Evolutionary conservation across 495 filamentous ascomycete species (phyloP).

Genomic region (Xylaria nigripes): DNA sequence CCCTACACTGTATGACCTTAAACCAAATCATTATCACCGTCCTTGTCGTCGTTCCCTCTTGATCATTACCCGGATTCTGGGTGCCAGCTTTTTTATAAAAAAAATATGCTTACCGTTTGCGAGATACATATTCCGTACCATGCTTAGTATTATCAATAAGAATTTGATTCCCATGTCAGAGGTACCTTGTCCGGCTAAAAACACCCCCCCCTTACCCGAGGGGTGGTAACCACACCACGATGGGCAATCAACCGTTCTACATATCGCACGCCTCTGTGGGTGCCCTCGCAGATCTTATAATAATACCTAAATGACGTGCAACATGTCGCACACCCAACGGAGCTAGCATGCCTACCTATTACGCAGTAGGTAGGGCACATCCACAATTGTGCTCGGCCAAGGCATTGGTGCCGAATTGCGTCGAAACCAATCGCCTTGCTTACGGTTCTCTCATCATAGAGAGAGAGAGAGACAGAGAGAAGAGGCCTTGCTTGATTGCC

Average conservation of each 20-base stretch:
- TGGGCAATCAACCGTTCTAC: neutral
- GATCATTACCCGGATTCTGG: neutral
- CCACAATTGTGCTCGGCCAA: neutral
- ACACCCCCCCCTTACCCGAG: neutral
- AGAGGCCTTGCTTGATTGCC: neutral
- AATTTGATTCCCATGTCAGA: neutral
- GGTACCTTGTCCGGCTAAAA: neutral
- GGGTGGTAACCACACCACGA: neutral
- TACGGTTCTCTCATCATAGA: neutral
- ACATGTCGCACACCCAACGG: constrained; percentile 8
- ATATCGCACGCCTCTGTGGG: neutral
- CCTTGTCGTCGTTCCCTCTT: neutral
- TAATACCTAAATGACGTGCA: constrained; percentile 1
- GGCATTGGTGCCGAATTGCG: constrained; percentile 6
- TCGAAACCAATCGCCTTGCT: constrained; percentile 5
- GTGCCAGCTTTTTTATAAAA: neutral
- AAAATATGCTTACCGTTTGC: neutral
- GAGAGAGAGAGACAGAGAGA: no score
- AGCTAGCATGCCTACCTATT: constrained; percentile 8
- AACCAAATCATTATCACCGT: neutral
- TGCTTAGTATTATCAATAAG: neutral
- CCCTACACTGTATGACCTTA: no score
- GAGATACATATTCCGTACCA: no score
- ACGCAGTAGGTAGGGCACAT: neutral
- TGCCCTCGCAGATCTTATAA: constrained; percentile 7